Conservation (phyloP, 176 grass and related monocot species). For the Oryza nivara region DNA sequence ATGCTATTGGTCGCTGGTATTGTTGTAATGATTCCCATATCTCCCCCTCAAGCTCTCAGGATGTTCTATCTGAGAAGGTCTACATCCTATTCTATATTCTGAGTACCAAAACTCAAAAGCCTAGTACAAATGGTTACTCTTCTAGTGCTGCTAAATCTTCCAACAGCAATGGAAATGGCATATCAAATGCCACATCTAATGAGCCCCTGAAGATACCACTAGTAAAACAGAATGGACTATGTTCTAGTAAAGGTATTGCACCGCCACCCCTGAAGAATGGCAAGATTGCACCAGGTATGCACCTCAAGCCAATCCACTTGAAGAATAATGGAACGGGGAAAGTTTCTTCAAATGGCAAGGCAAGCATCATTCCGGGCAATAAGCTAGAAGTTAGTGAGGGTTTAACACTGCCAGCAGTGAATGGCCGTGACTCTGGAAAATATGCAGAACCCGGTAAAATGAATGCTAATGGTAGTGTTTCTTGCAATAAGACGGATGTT, state of each 20-base stretch:
- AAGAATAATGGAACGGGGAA: constrained; percentile 72
- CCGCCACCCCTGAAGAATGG: constrained; percentile 57
- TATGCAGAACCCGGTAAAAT: constrained; percentile 35
- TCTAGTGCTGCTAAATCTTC: constrained; percentile 67
- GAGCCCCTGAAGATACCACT: constrained; percentile 60
- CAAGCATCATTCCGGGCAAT: constrained; percentile 44
- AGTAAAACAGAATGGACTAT: constrained; percentile 61
- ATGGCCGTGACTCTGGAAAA: constrained; percentile 32
- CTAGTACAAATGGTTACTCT: constrained; percentile 67
- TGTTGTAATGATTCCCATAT: constrained; percentile 98
- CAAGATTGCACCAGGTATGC: constrained; percentile 56
- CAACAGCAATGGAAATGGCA: constrained; percentile 63
- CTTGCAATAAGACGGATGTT: constrained; percentile 31
- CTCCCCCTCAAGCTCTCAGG: constrained; percentile 78
- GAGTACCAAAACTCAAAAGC: constrained; percentile 64
- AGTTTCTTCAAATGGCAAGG: constrained; percentile 56
- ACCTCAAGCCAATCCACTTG: constrained; percentile 71
- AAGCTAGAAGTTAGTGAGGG: constrained; percentile 37
- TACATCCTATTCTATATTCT: constrained; percentile 98
- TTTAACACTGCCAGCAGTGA: not conserved
- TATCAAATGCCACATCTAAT: constrained; percentile 38
- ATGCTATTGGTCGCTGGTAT: constrained; percentile 84
- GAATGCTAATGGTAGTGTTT: constrained; percentile 30
- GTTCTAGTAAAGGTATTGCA: constrained; percentile 50
- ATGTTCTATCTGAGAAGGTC: constrained; percentile 95